Conservation (phyloP, 805 yeast species). For the Jamesozyma piceae region DNA sequence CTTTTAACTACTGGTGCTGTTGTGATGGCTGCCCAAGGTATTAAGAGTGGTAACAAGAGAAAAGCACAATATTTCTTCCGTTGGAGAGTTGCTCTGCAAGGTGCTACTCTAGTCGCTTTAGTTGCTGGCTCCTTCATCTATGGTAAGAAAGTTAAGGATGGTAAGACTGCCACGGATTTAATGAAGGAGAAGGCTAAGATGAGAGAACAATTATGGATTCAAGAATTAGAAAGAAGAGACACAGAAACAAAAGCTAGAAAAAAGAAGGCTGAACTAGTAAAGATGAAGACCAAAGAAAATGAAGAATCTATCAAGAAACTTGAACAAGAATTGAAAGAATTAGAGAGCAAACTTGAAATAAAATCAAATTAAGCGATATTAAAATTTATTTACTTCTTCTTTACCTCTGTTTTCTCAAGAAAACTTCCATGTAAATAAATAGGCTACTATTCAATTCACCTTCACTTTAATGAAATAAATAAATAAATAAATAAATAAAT, state of each 20-base stretch:
- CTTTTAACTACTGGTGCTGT: constrained; percentile 76
- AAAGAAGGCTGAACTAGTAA: constrained; percentile 55
- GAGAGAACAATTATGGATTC: constrained; percentile 83
- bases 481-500: background rate
- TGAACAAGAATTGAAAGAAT: constrained; percentile 21
- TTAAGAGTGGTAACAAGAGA: constrained; percentile 59
- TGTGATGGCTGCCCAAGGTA: constrained; percentile 63
- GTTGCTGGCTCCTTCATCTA: constrained; percentile 69
- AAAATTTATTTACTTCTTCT: background rate
- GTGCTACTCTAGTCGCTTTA: constrained; percentile 70
- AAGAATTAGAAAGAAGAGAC: constrained; percentile 83
- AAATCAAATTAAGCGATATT: background rate
- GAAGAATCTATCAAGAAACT: constrained; percentile 23
- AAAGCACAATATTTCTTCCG: constrained; percentile 82
- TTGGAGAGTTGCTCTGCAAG: constrained; percentile 84
- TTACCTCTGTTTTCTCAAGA: background rate
- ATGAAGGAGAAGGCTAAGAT: constrained; percentile 70
- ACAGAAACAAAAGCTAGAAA: constrained; percentile 57
- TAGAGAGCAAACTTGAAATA: constrained; percentile 14
- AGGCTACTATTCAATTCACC: background rate
- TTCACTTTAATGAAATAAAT: no score
- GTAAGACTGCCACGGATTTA: constrained; percentile 50
- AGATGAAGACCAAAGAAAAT: constrained; percentile 34
- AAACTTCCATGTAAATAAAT: background rate
- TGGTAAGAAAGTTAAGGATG: constrained; percentile 42